Percentiles rank a stretch among this genome's conserved stretches.
Evolutionary conservation across 106 monocot genomes (phyloP).

Genomic region (Acorus calamus): DNA sequence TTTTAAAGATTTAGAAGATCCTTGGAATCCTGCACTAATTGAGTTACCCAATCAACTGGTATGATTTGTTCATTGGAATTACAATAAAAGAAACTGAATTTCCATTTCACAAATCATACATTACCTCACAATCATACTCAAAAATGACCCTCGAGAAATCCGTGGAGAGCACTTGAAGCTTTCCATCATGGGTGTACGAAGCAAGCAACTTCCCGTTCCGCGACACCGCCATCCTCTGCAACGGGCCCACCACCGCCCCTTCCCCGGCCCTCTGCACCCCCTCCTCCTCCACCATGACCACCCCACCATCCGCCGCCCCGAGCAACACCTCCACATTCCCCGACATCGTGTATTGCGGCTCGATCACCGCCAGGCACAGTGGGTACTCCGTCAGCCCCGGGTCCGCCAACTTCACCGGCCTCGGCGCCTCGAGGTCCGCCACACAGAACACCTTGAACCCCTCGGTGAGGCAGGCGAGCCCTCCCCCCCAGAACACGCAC

Average conservation of each 20-base stretch:
- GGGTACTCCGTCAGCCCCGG: slow-evolving; percentile 46
- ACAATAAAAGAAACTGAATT: neutral
- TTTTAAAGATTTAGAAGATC: no score
- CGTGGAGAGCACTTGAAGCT: slow-evolving; percentile 65
- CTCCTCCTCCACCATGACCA: slow-evolving; percentile 78
- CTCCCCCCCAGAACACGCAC: slow-evolving; percentile 75
- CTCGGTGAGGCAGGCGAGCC: slow-evolving; percentile 67
- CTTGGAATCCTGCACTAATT: no score
- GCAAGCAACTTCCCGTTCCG: slow-evolving; percentile 79
- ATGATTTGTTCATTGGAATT: no score
- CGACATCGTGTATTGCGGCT: slow-evolving; percentile 88
- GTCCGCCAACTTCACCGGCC: slow-evolving; percentile 53
- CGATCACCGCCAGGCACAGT: slow-evolving; percentile 72
- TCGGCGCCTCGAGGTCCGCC: slow-evolving; percentile 59
- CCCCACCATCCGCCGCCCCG: slow-evolving; percentile 45
- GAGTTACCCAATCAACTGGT: no score
- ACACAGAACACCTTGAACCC: slow-evolving; percentile 49
- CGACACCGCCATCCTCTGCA: slow-evolving; percentile 84
- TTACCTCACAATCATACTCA: slow-evolving; percentile 80
- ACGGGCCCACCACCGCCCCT: slow-evolving; percentile 39
- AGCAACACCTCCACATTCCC: slow-evolving; percentile 90
- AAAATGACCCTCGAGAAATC: slow-evolving; percentile 84
- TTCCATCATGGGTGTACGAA: slow-evolving; percentile 67
- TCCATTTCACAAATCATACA: slow-evolving; percentile 1
- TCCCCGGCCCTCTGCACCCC: slow-evolving; percentile 52